A percentile compares a stretch with the other conserved stretches of the same genome.
These are phyloP conservation scores for Trypanosoma theileri DNA, from an alignment of 208 protist species.

Conservation along the genomic window DNA sequence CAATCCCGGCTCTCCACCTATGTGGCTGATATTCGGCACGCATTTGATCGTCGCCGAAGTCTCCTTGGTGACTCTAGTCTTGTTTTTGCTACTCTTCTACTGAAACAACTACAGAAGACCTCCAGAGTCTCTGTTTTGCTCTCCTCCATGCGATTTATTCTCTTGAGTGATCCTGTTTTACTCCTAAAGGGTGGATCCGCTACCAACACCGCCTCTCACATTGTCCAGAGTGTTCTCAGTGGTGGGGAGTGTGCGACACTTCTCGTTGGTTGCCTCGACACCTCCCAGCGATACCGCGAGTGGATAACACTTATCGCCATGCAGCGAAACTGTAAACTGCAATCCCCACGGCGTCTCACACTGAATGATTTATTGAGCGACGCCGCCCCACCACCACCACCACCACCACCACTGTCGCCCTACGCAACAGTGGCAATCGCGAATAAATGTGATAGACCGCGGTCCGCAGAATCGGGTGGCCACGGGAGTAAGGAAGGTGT, in stretches of 20 bases:
- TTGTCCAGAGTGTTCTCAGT: slow-evolving; percentile 7
- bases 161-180: slow-evolving; percentile 4
- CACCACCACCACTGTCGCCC: background rate
- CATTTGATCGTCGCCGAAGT: background rate
- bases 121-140: slow-evolving; percentile 7
- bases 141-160: slow-evolving; percentile 8
- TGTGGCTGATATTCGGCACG: background rate
- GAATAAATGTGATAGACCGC: background rate
- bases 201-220: background rate
- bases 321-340: background rate
- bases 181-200: slow-evolving; percentile 14
- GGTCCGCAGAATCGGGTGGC: background rate
- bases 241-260: slow-evolving; percentile 7
- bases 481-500: background rate
- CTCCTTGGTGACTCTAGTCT: background rate
- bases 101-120: slow-evolving; percentile 10
- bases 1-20: background rate
- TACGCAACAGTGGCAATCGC: background rate
- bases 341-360: background rate
- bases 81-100: background rate
- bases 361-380: slow-evolving; percentile 6
- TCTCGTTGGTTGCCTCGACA: slow-evolving; percentile 4
- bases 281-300: background rate
- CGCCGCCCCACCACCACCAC: background rate
- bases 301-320: slow-evolving; percentile 5